Percentiles rank a stretch among this genome's conserved stretches.
Evolutionary conservation across 768 basidiomycete species (phyloP).

Genomic region (Lentinula lateritia): DNA sequence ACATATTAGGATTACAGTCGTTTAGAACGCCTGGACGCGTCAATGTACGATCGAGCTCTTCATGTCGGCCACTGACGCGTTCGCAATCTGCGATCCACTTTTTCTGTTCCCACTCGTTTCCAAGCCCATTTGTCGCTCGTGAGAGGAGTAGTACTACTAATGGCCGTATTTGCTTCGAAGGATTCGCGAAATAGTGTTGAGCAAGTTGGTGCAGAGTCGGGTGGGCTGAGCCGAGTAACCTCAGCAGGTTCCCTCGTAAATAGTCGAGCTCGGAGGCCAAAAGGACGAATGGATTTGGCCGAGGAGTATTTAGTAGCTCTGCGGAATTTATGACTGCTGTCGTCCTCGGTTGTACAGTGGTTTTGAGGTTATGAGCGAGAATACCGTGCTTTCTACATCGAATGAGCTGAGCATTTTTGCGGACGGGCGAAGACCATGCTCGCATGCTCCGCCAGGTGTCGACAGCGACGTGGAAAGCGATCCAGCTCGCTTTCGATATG

Average conservation of each 20-base stretch:
- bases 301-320: slow-evolving; percentile 8
- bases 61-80: slow-evolving; percentile 43
- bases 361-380: slow-evolving; percentile 31
- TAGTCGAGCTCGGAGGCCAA: slow-evolving; percentile 69
- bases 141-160: slow-evolving; percentile 85
- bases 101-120: slow-evolving; percentile 55
- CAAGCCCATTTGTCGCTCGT: slow-evolving; percentile 90
- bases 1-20: slow-evolving; percentile 88
- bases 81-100: slow-evolving; percentile 56
- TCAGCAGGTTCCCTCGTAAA: slow-evolving; percentile 67
- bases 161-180: slow-evolving; percentile 88
- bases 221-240: slow-evolving; percentile 83
- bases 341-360: neutral
- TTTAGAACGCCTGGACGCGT: slow-evolving; percentile 76
- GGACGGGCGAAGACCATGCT: slow-evolving; percentile 8
- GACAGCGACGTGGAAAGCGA: slow-evolving; percentile 5
- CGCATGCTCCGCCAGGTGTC: slow-evolving; percentile 13
- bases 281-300: slow-evolving; percentile 62
- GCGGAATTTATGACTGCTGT: neutral
- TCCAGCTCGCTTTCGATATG: slow-evolving; percentile 5
- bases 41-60: slow-evolving; percentile 74
- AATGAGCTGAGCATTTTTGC: slow-evolving; percentile 16
- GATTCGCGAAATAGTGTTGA: slow-evolving; percentile 85
- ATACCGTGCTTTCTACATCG: slow-evolving; percentile 27
- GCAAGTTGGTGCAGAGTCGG: slow-evolving; percentile 85